Percentiles rank a stretch among this genome's conserved stretches.
phyloP scores from a whole-genome alignment of 805 yeast species.

The Starmerella stellata region DNA sequence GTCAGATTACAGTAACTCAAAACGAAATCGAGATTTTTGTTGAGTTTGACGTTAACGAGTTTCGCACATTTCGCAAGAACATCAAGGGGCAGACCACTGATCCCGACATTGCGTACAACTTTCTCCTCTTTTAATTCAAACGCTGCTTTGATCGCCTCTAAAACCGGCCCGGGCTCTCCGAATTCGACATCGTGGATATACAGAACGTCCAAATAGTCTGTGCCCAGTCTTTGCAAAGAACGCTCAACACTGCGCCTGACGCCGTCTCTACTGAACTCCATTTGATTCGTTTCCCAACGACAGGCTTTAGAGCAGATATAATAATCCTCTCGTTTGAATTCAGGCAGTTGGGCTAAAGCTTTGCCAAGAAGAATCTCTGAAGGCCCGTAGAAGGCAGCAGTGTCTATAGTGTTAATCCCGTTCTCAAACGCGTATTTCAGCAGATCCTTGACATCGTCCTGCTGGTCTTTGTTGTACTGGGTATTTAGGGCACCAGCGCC shows the following conservation, averaged over 20 bases:
- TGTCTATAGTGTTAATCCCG: slow-evolving; percentile 68
- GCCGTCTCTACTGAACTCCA: slow-evolving; percentile 50
- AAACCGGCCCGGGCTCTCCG: slow-evolving; percentile 34
- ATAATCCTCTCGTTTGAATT: slow-evolving; percentile 40
- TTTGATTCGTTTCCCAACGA: slow-evolving; percentile 44
- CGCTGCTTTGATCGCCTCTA: slow-evolving; percentile 47
- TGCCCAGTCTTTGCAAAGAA: slow-evolving; percentile 46
- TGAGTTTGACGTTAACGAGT: slow-evolving; percentile 20
- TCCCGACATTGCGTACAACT: slow-evolving; percentile 44
- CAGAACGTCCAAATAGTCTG: slow-evolving; percentile 59
- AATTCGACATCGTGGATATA: slow-evolving; percentile 85
- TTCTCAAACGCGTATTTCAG: slow-evolving; percentile 39
- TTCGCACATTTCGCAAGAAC: slow-evolving; percentile 39
- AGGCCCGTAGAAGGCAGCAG: slow-evolving; percentile 87
- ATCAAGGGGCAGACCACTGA: slow-evolving; percentile 75
- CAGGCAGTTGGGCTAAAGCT: slow-evolving; percentile 32
- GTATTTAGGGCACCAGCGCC: slow-evolving; percentile 84
- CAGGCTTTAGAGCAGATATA: slow-evolving; percentile 78
- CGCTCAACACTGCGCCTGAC: slow-evolving; percentile 47
- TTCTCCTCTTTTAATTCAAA: slow-evolving; percentile 46
- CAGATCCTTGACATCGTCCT: slow-evolving; percentile 40
- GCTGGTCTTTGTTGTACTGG: slow-evolving; percentile 48
- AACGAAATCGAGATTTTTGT: slow-evolving; percentile 55
- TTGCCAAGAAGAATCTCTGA: slow-evolving; percentile 60
- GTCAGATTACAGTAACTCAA: slow-evolving; percentile 70